Base-by-base conservation (phyloP, 805 yeast genomes). In the Sugiyamaella mastotermitis region DNA sequence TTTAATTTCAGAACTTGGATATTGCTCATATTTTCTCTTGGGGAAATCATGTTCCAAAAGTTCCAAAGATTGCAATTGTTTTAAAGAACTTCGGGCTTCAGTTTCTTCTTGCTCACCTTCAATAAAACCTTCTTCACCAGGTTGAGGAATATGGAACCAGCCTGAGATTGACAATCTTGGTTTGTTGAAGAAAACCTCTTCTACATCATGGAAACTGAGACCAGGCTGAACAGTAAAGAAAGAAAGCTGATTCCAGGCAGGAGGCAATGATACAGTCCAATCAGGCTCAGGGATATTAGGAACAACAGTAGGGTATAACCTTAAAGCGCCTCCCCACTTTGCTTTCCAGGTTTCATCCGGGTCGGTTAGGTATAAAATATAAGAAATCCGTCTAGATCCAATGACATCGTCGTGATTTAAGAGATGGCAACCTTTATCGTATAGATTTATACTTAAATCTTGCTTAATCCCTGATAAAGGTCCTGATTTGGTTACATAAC, bases 71-170 rank as follows among this genome's bases (percentile, higher is more conserved):
- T 85, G 90, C 42, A 87, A 62, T 53, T 76, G 90, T 53, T 83
- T 86, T 45, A 87, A 69, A 0, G 95, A 84, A 30, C 86, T 76
- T 51, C 71, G 69, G 0, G 83, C 80, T 49, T 80, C 87, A 1
- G 83, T 78, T 25, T 66, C 74, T 52, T 80, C 90, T 57, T 85
- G 87, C 55, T 86, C 95, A 4, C 94, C 94, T 25, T 75, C 76
- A 14, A 78, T 71, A 53, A 60, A 90, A 0, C 97, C 97, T 23
- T 74, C 78, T 61, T 92, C 99, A 7, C 95, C 97, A 8, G 65
- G 65, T 57, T 92, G 97, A 3, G 99, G 99, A 37, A 88, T 84
- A 60, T 92, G 99, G 57, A 90, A 94, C 99, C 99, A 94, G 1
- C 99, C 99, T 54, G 92, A 96, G 43, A 92, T 85, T 0, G 95